Conservation (phyloP, 2,329 filamentous ascomycete genomes). For the Mycosphaerella arachidis region DNA sequence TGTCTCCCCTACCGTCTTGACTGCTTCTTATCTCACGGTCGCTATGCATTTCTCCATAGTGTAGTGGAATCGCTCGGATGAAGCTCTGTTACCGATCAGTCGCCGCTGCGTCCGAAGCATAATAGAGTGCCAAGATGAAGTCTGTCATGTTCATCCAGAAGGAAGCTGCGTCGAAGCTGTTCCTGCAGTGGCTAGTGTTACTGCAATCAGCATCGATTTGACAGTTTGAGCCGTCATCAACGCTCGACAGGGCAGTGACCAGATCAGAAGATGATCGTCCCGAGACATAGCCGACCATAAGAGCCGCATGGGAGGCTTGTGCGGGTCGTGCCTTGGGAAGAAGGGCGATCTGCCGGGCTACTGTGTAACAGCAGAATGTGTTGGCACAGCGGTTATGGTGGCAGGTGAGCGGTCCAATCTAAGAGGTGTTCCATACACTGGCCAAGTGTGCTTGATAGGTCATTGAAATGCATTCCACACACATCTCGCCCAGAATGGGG, state of each 20-base stretch:
- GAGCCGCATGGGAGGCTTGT: background rate
- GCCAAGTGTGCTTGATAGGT: background rate
- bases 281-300: background rate
- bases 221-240: background rate
- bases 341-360: background rate
- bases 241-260: background rate
- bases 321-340: background rate
- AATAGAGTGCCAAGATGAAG: background rate
- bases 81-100: background rate
- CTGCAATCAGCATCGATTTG: background rate
- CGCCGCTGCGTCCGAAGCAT: background rate
- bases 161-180: background rate
- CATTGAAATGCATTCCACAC: background rate
- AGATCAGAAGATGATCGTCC: background rate
- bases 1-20: background rate
- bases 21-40: background rate
- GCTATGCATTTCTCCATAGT: background rate
- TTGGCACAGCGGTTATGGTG: background rate
- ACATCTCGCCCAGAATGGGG: background rate
- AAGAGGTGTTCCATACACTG: background rate
- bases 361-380: background rate
- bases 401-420: background rate
- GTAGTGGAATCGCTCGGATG: no score
- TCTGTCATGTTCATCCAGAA: background rate
- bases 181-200: background rate